Base-by-base conservation (phyloP, 768 basidiomycete genomes). In the Cystobasidium onofrii region DNA sequence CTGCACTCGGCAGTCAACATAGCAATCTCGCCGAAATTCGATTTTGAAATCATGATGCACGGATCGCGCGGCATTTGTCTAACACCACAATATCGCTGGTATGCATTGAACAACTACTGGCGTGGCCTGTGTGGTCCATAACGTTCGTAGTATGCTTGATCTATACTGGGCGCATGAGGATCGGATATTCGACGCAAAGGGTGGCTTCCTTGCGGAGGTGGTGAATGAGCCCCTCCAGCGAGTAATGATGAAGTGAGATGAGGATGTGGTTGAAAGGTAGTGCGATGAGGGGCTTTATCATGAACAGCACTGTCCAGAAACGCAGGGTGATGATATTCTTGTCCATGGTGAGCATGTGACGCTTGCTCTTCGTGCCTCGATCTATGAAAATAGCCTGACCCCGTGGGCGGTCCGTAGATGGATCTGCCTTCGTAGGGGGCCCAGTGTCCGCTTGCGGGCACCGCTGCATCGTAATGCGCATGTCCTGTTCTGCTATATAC, bases 371-470 rank as follows among this genome's bases (percentile, higher is more conserved):
- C 31, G 60, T 15, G 36, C 23, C 29, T 33, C 15, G 34, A 25
- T 15, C 57, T 61, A 4, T 39, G 57, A 25, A 61, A 31, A 33
- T 39, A 61, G 15, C 34, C 57, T 3, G 34, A 39, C 29, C 57
- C 57, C 4, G 57, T 6, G 13, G 29, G 57, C 4, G 34, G 57
- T 4, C 57, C 57, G 15, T 36, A 64, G 31, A 44, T 43, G 13
- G 44, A 43, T 43, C 41, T 43, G 50, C 65, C 46, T 33, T 67
- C 65, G 34, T 67, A 67, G 3, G 65, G 43, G 2, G 65, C 52
- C 65, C 65, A 67, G 27, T 41, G 43, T 52, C 65, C 41, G 23
- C 15, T 52, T 15, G 10, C 12, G 12, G 57, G 57, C 3, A 50
- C 4, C 23, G 12, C 57, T 15, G 29, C 2, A 12, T 60, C 57